phyloP scores from a whole-genome alignment of 805 yeast species.

The Candida orba region DNA sequence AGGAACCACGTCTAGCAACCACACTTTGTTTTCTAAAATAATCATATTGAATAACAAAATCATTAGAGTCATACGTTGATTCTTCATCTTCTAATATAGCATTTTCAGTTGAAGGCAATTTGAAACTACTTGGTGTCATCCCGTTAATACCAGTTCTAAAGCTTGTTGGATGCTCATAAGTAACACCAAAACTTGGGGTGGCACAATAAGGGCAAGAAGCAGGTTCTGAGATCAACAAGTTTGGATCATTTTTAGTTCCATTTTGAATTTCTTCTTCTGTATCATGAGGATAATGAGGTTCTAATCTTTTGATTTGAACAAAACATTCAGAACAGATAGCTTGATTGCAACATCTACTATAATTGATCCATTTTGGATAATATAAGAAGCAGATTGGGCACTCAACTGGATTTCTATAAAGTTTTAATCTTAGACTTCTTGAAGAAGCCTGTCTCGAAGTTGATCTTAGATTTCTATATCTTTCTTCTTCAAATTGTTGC shows the following conservation, averaged over 20 bases:
- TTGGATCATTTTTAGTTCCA: slow-evolving; percentile 37
- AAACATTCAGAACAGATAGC: slow-evolving; percentile 95
- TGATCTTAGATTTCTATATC: slow-evolving; percentile 28
- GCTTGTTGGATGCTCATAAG: slow-evolving; percentile 56
- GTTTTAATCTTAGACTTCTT: slow-evolving; percentile 39
- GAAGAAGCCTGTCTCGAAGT: slow-evolving; percentile 32
- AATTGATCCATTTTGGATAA: slow-evolving; percentile 72
- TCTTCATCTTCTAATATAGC: slow-evolving; percentile 10
- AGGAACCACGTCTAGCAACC: slow-evolving; percentile 38
- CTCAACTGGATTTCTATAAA: slow-evolving; percentile 67
- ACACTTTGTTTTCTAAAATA: slow-evolving; percentile 12
- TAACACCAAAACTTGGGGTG: slow-evolving; percentile 75
- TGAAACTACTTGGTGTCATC: slow-evolving; percentile 39
- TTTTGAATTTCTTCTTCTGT: slow-evolving; percentile 31
- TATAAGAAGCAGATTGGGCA: slow-evolving; percentile 93
- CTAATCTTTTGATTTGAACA: slow-evolving; percentile 86
- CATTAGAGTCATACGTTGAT: slow-evolving; percentile 1
- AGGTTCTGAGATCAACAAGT: slow-evolving; percentile 72
- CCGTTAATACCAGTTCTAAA: slow-evolving; percentile 54
- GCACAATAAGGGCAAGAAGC: slow-evolving; percentile 95
- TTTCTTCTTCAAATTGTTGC: slow-evolving; percentile 30
- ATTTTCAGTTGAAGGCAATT: slow-evolving; percentile 6
- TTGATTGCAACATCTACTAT: slow-evolving; percentile 84
- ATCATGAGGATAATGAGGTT: slow-evolving; percentile 92
- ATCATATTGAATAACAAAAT: slow-evolving; percentile 11